Conservation (phyloP, 2,329 filamentous ascomycete species). For the Arthrobotrys pseudoclavata region DNA sequence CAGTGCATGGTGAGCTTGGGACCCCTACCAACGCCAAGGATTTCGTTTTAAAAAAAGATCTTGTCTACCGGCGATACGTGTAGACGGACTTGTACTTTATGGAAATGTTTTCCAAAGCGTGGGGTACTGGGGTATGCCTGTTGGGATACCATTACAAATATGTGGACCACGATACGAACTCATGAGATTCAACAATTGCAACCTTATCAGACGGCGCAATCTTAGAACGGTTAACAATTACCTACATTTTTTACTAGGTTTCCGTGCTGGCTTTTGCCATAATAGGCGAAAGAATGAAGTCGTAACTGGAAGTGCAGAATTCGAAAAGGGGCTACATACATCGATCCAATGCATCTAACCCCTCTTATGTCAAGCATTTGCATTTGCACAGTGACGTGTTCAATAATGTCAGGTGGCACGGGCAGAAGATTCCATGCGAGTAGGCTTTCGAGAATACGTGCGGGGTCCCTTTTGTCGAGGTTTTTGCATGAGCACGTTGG, state of each 20-base stretch:
- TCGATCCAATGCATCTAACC: constrained; percentile 32
- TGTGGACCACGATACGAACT: constrained; percentile 1
- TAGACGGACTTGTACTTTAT: not conserved
- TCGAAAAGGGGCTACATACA: constrained; percentile 16
- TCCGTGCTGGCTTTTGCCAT: constrained; percentile 7
- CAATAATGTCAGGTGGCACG: constrained; percentile 55
- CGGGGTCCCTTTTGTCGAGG: constrained; percentile 35
- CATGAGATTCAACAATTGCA: not conserved
- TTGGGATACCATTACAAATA: constrained; percentile 43
- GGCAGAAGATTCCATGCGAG: constrained; percentile 28
- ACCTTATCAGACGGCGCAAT: constrained; percentile 8
- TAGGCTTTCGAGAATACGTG: constrained; percentile 35
- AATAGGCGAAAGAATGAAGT: constrained; percentile 9
- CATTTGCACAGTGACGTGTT: constrained; percentile 57
- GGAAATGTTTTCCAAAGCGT: constrained; percentile 18
- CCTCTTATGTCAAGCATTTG: constrained; percentile 28
- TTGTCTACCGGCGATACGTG: constrained; percentile 6
- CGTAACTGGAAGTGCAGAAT: constrained; percentile 1
- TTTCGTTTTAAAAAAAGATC: constrained; percentile 9
- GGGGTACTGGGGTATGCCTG: constrained; percentile 26
- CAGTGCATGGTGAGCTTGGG: not conserved
- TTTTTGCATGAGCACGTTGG: constrained; percentile 41
- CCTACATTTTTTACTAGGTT: not conserved
- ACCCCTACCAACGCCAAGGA: constrained; percentile 23
- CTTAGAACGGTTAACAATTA: constrained; percentile 6